Percentiles rank a stretch among this genome's conserved stretches.
These are phyloP conservation scores for Chlamydomonas sp. DNA, from an alignment of 139 green algal genomes.

Conservation along the genomic window DNA sequence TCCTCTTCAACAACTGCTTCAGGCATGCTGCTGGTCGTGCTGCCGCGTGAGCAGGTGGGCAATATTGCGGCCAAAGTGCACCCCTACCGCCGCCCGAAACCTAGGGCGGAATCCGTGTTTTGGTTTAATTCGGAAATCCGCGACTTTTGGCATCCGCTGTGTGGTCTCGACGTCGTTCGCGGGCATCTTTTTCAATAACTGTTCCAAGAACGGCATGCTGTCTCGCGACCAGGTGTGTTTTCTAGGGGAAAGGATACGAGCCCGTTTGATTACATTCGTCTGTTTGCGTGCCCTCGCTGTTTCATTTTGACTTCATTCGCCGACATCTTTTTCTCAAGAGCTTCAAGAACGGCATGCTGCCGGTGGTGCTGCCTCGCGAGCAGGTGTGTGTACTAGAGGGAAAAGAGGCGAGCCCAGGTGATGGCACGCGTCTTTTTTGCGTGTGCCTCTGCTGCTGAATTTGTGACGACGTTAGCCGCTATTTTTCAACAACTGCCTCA, in stretches of 20 bases:
- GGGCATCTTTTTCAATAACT: too few species aligned
- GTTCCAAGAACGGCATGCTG: too few species aligned
- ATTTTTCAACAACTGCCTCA: too few species aligned
- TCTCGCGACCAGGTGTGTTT: too few species aligned
- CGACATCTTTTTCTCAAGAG: conserved; percentile 49
- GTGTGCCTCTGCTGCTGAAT: neutral
- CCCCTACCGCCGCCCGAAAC: too few species aligned
- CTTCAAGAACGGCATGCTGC: conserved; percentile 52
- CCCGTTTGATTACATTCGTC: neutral
- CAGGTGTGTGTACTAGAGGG: conserved; percentile 11
- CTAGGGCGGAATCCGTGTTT: too few species aligned
- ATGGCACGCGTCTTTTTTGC: neutral
- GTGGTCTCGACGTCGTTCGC: neutral
- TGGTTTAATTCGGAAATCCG: neutral
- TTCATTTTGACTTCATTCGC: conserved; percentile 41
- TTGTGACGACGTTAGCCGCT: conserved; percentile 11
- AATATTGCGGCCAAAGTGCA: too few species aligned
- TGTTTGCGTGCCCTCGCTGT: conserved; percentile 11
- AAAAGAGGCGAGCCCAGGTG: too few species aligned
- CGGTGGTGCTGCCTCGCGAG: conserved; percentile 27
- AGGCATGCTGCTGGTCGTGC: neutral
- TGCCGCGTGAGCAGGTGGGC: neutral
- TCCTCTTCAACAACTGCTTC: too few species aligned
- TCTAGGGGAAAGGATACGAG: too few species aligned
- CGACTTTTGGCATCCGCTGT: neutral